Conservation (phyloP, 495 filamentous ascomycete genomes). For the Penicillium argentinense region DNA sequence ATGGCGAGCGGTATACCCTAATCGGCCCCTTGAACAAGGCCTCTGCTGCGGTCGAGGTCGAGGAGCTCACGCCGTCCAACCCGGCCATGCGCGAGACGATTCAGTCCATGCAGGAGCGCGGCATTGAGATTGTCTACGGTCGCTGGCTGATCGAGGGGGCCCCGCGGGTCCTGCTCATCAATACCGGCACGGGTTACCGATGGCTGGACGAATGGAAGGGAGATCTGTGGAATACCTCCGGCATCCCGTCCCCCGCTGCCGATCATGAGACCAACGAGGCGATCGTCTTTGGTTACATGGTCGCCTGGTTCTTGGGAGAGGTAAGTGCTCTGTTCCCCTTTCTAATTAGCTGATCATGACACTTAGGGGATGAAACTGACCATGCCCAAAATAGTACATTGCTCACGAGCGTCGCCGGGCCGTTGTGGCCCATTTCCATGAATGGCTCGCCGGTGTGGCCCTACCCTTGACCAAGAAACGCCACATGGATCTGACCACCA, state of each 20-base stretch:
- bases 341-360: background rate
- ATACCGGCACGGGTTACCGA: conserved; percentile 87
- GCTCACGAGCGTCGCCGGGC: conserved; percentile 86
- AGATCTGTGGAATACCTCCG: conserved; percentile 90
- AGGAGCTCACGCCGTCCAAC: conserved; percentile 81
- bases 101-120: conserved; percentile 82
- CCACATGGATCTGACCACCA: conserved; percentile 94
- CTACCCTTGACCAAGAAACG: conserved; percentile 89
- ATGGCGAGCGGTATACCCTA: conserved; percentile 95
- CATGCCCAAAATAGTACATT: conserved; percentile 70
- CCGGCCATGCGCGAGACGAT: conserved; percentile 80
- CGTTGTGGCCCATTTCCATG: conserved; percentile 97
- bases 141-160: conserved; percentile 98
- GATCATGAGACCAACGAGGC: conserved; percentile 97
- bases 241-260: conserved; percentile 85
- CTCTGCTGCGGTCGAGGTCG: conserved; percentile 94
- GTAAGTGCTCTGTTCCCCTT: conserved; percentile 44
- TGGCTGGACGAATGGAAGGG: conserved; percentile 97
- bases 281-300: conserved; percentile 94
- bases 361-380: background rate
- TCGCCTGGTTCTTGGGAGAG: conserved; percentile 98
- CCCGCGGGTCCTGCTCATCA: conserved; percentile 88
- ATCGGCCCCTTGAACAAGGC: conserved; percentile 91
- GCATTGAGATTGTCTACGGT: conserved; percentile 88
- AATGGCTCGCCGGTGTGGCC: conserved; percentile 97